phyloP scores from a whole-genome alignment of 2,329 filamentous ascomycete species.

The Pseudogymnoascus sp. region DNA sequence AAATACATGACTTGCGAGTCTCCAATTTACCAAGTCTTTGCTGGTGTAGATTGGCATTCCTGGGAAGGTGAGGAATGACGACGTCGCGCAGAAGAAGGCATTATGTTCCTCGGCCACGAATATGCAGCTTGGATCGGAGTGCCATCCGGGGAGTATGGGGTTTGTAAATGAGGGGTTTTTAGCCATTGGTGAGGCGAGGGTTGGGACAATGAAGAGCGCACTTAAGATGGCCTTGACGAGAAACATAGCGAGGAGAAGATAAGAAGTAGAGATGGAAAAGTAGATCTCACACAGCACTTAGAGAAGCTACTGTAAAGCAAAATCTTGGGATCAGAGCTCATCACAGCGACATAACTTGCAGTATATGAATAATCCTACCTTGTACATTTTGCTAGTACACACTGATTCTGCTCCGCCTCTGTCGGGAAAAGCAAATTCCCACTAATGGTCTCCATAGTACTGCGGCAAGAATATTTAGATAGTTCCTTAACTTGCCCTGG shows the following conservation, averaged over 20 bases:
- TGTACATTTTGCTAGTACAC: not conserved
- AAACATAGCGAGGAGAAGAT: not conserved
- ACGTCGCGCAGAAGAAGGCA: constrained; percentile 44
- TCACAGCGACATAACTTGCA: not conserved
- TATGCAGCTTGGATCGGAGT: constrained; percentile 41
- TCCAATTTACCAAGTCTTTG: constrained; percentile 43
- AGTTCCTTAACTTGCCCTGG: not conserved
- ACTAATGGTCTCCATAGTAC: not conserved
- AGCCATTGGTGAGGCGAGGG: not conserved
- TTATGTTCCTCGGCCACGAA: constrained; percentile 31
- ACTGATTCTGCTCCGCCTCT: not conserved
- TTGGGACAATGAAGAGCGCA: not conserved
- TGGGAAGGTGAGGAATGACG: constrained; percentile 44
- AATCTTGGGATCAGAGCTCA: not conserved
- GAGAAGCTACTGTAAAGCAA: not conserved
- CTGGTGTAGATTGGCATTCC: constrained; percentile 45
- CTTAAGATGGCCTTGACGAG: not conserved
- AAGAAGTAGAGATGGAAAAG: not conserved
- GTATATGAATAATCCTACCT: not conserved
- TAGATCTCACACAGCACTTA: not conserved
- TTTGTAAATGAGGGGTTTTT: constrained; percentile 24
- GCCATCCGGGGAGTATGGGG: constrained; percentile 41
- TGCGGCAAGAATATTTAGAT: not conserved
- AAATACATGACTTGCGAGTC: constrained; percentile 33
- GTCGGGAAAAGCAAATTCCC: not conserved